These are phyloP conservation scores for Globisporangium polare DNA, from an alignment of 352 stramenopile genomes.

Conservation along the genomic window DNA sequence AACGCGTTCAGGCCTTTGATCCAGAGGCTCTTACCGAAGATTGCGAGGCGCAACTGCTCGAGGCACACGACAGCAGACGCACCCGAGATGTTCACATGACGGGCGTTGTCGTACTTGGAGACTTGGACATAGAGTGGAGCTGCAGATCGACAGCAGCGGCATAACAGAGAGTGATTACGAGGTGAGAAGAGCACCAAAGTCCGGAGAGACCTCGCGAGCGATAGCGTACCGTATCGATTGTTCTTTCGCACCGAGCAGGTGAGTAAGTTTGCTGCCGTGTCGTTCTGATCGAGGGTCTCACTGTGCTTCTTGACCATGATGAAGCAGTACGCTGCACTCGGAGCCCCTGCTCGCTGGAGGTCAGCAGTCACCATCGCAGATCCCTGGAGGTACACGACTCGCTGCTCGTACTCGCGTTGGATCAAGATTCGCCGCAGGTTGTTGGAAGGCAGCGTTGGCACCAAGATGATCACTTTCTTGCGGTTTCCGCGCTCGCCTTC, in stretches of 20 bases:
- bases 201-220: background rate
- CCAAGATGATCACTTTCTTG: constrained; percentile 71
- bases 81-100: constrained; percentile 69
- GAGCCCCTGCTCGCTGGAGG: constrained; percentile 50
- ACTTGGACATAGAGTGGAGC: constrained; percentile 76
- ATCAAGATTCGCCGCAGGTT: constrained; percentile 62
- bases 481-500: constrained; percentile 52
- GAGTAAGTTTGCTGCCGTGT: constrained; percentile 68
- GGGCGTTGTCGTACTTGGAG: constrained; percentile 67
- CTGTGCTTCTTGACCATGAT: constrained; percentile 76
- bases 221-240: constrained; percentile 48
- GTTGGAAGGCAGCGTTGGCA: constrained; percentile 48
- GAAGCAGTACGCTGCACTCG: constrained; percentile 59
- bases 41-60: constrained; percentile 65
- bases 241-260: constrained; percentile 76
- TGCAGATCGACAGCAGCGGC: constrained; percentile 1
- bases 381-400: constrained; percentile 71
- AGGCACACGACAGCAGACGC: constrained; percentile 70
- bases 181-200: background rate
- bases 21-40: constrained; percentile 73
- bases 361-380: constrained; percentile 72
- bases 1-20: constrained; percentile 71
- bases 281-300: constrained; percentile 47
- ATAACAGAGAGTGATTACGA: background rate
- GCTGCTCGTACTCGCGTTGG: constrained; percentile 68